These are phyloP conservation scores for Thelonectria rubi DNA, from an alignment of 2,329 filamentous ascomycete species.

Conservation along the genomic window DNA sequence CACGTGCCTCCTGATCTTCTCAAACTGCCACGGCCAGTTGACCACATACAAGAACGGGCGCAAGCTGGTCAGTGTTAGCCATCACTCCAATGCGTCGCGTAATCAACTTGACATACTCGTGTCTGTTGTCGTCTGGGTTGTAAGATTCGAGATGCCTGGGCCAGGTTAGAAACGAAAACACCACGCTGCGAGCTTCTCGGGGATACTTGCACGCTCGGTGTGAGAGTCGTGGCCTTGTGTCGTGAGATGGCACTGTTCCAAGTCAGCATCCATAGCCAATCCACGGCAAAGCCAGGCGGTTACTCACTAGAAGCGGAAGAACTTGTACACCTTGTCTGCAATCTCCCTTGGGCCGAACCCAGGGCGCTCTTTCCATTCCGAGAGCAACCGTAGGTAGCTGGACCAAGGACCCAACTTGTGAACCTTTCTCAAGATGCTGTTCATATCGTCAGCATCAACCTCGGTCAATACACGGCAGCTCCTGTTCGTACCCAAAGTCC, in stretches of 20 bases:
- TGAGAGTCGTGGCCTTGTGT: slow-evolving; percentile 71
- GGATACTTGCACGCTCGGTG: slow-evolving; percentile 55
- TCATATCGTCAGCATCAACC: not conserved
- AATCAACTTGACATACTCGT: slow-evolving; percentile 28
- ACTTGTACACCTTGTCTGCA: slow-evolving; percentile 54
- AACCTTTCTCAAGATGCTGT: slow-evolving; percentile 38
- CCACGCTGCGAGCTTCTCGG: not conserved
- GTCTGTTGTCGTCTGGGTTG: slow-evolving; percentile 51
- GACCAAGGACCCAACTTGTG: slow-evolving; percentile 54
- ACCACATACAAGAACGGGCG: slow-evolving; percentile 54
- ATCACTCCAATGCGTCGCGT: slow-evolving; percentile 33
- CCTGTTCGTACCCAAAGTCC: slow-evolving; percentile 44
- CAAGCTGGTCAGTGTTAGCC: slow-evolving; percentile 26
- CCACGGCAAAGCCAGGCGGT: too few relatives aligned
- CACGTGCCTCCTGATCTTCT: slow-evolving; percentile 52
- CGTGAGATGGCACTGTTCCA: slow-evolving; percentile 60
- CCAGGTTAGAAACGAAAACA: not conserved
- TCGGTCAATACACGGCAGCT: not conserved
- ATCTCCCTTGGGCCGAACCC: slow-evolving; percentile 48
- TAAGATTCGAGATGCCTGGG: slow-evolving; percentile 17
- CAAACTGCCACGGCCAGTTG: slow-evolving; percentile 52
- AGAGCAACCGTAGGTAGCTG: slow-evolving; percentile 50
- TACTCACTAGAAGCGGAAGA: slow-evolving; percentile 57
- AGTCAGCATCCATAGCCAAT: not conserved
- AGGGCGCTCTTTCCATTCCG: slow-evolving; percentile 48